Evolutionary conservation across 2,329 filamentous ascomycete genomes (phyloP), one percentile per base, ranked within the genome.

Genomic region (Ophiostoma pallidulum): DNA sequence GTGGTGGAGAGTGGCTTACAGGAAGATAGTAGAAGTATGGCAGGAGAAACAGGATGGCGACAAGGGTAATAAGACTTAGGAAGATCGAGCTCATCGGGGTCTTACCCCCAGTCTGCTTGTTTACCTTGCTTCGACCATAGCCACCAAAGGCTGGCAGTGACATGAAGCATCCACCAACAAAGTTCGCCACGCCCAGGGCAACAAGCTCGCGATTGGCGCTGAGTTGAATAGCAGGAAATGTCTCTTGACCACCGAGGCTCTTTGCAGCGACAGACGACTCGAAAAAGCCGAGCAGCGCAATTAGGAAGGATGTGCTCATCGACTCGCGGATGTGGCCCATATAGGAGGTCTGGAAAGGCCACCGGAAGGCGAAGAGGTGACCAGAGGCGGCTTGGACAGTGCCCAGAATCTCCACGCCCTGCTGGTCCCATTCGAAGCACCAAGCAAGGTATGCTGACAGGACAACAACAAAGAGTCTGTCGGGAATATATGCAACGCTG

Each of bases 241-340:
- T 78, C 53, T 83, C 78, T 43, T 71, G 71, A 36, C 78, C 77
- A 7, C 84, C 85, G 3, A 98, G 69, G 53, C 86, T 91, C 66
- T 97, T 97, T 31, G 92, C 92, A 1, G 92, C 92, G 12, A 98
- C 89, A 0, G 89, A 95, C 3, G 88, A 95, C 65, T 98, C 92
- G 58, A 98, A 98, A 66, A 98, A 98, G n/a, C 92, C 92, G 0
- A 98, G 80, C 20, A 98, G 73, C 1, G 90, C 88, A 54, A 98
- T 95, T 46, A 97, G 73, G 59, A 98, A 95, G 0, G 88, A 85
- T 0, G 92, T 97, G 44, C 86, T 83, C 75, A 97, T 84, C 32
- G 88, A 85, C 53, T 88, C 84, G 19, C 85, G 82, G 46, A 94
- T 86, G 60, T 96, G 84, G 20, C 78, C 75, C 72, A 97, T 81